These are phyloP conservation scores for Alternaria postmessia DNA, from an alignment of 2,329 filamentous ascomycete genomes.

Conservation along the genomic window DNA sequence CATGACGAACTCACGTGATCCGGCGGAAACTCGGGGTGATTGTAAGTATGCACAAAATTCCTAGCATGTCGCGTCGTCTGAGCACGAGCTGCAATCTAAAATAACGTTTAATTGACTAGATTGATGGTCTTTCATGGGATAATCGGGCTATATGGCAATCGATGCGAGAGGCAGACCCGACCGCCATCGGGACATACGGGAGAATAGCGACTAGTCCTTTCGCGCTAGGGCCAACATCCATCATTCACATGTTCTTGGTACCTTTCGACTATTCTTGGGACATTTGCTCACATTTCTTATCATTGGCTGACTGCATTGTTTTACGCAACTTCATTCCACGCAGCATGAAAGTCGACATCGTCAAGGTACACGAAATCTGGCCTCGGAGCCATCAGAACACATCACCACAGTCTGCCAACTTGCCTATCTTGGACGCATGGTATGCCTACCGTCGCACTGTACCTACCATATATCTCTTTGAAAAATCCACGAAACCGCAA, in stretches of 20 bases:
- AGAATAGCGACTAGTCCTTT: neutral
- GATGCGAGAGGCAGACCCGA: neutral
- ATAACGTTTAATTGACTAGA: fast-evolving
- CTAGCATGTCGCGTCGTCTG: too few species aligned
- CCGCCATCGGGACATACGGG: neutral
- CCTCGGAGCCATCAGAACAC: neutral
- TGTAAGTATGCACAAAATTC: too few species aligned
- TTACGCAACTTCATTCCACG: neutral
- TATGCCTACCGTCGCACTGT: neutral
- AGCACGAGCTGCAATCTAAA: too few species aligned
- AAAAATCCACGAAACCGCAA: neutral
- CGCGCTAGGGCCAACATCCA: neutral
- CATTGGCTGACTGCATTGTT: neutral
- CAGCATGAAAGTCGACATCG: neutral
- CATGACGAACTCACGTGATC: too few species aligned
- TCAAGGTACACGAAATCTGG: slow-evolving; percentile 1
- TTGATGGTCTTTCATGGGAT: too few species aligned
- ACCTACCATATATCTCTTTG: neutral
- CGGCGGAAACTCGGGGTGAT: too few species aligned
- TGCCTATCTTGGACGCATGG: neutral
- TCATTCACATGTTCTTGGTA: neutral
- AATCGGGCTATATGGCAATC: too few species aligned
- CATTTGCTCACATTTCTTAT: too few species aligned
- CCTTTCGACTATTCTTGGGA: neutral
- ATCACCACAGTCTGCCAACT: neutral